phyloP scores from a whole-genome alignment of 345 rosid genomes.

The Lenwebbia sp. region DNA sequence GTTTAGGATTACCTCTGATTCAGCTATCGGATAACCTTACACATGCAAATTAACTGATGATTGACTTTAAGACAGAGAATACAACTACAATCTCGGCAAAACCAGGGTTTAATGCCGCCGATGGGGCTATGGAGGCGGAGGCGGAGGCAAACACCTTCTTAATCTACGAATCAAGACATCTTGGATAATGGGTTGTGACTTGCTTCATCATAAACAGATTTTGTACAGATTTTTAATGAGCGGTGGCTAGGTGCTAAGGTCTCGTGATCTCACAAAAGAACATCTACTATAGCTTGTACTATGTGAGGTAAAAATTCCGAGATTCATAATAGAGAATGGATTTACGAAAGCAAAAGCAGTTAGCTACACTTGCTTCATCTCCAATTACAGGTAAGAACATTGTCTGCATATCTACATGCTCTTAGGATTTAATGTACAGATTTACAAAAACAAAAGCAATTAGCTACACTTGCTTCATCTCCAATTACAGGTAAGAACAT shows the following conservation, averaged over 20 bases:
- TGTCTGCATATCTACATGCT: background rate
- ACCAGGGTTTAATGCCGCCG: no score
- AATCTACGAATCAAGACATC: no score
- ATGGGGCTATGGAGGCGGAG: no score
- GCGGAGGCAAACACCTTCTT: no score
- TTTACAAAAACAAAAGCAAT: background rate
- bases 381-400: background rate
- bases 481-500: background rate
- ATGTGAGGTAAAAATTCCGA: background rate
- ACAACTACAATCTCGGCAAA: no score
- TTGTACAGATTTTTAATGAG: no score
- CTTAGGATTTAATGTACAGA: background rate
- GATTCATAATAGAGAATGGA: background rate
- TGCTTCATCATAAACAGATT: no score
- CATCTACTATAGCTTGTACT: background rate
- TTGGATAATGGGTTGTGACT: no score
- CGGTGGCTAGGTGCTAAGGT: background rate
- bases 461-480: background rate
- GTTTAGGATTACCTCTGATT: no score
- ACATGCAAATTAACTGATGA: no score
- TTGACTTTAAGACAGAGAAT: no score
- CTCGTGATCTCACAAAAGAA: background rate
- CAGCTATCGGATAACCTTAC: no score
- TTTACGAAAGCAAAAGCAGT: background rate
- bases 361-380: background rate